Percentiles rank a stretch among this genome's conserved stretches.
phyloP scores from a whole-genome alignment of 2,329 filamentous ascomycete genomes.

The Fusarium devonianum region DNA sequence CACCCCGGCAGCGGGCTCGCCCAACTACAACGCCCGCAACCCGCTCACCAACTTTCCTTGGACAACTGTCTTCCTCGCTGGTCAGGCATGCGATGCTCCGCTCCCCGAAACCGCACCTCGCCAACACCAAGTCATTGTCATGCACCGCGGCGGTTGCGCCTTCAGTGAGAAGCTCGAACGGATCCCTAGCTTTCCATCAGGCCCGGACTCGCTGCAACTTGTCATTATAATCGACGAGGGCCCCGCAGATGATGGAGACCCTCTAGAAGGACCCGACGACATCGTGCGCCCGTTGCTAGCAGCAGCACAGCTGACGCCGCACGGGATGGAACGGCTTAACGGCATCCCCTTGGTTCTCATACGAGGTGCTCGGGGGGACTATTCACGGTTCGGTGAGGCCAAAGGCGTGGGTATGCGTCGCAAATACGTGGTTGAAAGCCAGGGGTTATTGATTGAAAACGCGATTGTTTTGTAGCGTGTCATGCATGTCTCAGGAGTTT shows the following conservation, averaged over 20 bases:
- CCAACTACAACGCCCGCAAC: constrained; percentile 50
- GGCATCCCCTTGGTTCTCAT: constrained; percentile 87
- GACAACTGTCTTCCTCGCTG: constrained; percentile 75
- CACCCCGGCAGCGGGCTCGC: constrained; percentile 54
- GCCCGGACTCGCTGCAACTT: constrained; percentile 71
- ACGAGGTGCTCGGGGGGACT: constrained; percentile 68
- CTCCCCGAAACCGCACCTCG: constrained; percentile 60
- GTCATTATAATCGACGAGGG: constrained; percentile 77
- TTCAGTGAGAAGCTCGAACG: constrained; percentile 85
- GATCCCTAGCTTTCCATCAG: constrained; percentile 79
- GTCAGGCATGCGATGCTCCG: constrained; percentile 68
- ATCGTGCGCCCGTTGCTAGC: constrained; percentile 74
- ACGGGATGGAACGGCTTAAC: constrained; percentile 72
- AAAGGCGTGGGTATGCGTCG: constrained; percentile 76
- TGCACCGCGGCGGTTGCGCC: constrained; percentile 82
- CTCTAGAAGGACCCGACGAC: constrained; percentile 39
- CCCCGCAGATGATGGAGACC: constrained; percentile 44
- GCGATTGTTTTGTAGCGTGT: constrained; percentile 64
- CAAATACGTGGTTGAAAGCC: constrained; percentile 80
- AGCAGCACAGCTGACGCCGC: constrained; percentile 72
- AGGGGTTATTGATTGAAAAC: constrained; percentile 81
- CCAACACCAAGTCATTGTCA: constrained; percentile 78
- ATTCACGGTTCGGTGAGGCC: constrained; percentile 68
- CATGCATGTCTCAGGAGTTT: constrained; percentile 38
- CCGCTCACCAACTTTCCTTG: constrained; percentile 64